A percentile compares a stretch with the other conserved stretches of the same genome.
Conservation (phyloP, 805 yeast genomes). For the Candida namnaoensis region DNA sequence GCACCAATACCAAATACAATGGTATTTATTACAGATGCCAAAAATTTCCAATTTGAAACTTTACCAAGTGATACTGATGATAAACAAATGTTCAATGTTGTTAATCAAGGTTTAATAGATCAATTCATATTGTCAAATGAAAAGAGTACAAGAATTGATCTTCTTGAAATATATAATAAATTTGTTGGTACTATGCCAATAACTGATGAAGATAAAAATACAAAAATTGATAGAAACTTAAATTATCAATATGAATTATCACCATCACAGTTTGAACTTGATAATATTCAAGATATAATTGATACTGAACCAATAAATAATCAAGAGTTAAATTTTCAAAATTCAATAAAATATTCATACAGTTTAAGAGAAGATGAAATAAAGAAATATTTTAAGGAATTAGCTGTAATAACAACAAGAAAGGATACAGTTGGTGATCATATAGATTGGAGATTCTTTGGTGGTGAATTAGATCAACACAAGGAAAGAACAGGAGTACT, state of each 20-base stretch:
- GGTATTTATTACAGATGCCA: not conserved
- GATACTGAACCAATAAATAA: no score
- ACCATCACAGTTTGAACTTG: no score
- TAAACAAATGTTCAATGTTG: constrained; percentile 7
- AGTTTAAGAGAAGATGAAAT: constrained; percentile 6
- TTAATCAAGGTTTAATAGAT: constrained; percentile 6
- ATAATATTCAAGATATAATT: no score
- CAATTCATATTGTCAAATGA: constrained; percentile 1
- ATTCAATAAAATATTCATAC: no score
- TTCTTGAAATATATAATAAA: no score
- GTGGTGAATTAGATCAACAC: constrained; percentile 26
- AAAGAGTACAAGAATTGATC: not conserved
- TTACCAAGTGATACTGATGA: not conserved
- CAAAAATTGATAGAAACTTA: no score
- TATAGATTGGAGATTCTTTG: constrained; percentile 52
- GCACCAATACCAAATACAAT: constrained; percentile 13
- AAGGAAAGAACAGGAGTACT: constrained; percentile 32
- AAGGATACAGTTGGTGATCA: constrained; percentile 20
- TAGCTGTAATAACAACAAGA: constrained; percentile 4
- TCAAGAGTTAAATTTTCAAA: no score
- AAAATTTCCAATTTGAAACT: not conserved
- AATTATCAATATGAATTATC: no score
- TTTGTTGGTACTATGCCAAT: no score
- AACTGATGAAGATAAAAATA: no score
- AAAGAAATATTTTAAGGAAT: constrained; percentile 26